Base-by-base conservation (phyloP, 2,329 filamentous ascomycete species). In the Calonectria pauciramosa region DNA sequence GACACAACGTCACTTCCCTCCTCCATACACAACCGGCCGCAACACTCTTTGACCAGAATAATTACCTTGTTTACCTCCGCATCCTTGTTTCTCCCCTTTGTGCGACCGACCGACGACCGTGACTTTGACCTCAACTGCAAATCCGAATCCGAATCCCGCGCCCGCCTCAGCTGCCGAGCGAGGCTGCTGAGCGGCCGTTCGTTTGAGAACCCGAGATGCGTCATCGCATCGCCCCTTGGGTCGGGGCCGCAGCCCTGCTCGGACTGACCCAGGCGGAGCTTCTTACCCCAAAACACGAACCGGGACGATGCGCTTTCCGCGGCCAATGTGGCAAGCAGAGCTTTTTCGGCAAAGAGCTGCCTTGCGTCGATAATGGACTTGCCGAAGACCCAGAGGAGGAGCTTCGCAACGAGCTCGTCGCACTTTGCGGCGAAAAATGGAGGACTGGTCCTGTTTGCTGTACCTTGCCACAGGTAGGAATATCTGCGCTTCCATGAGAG, bases 241-340 rank as follows among this genome's bases (percentile, higher is more conserved):
- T 84, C 64, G 86, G 81, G 76, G 81, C 82, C 68, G 80, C 80
- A 20, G 79, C 79, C 26, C 73, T 83, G 68, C 72, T 86, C 67
- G 75, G 76, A n/a, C 68, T 81, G 49, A 80, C 70, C 34, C 71
- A 70, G 23, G 82, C 82, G 64, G 80, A 85, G 49, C 76, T 79
- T 26, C 82, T 79, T 72, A 92, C 90, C 0, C 88, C 89, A 1
- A 94, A 92, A 77, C 96, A 98, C 80, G 96, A 98, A 85, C 89
- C 93, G 65, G 96, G 96, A 51, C 91, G 96, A 77, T 99, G 96
- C 85, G 95, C 96, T 1, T 95, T 99, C 76, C 92, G 96, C 65
- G 96, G 96, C 10, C 94, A 97, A 77, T 99, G 97, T 83, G 97
- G 97, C 63, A 96, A 96, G 85, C 93, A 96, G 86, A 93, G 94